Evolutionary conservation across 2,329 filamentous ascomycete species (phyloP).

Genomic region (Seiridium unicorne): DNA sequence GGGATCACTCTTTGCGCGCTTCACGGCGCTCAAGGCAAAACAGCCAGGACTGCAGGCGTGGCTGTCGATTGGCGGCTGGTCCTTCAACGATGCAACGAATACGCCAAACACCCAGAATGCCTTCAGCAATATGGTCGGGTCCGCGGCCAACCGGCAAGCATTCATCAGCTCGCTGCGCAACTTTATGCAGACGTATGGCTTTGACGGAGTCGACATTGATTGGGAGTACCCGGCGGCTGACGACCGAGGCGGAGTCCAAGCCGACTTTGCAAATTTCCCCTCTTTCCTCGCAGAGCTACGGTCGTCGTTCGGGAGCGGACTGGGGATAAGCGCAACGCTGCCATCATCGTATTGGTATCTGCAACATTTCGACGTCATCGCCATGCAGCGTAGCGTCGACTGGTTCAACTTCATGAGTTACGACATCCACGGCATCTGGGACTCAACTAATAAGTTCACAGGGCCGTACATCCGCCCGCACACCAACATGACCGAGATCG

Average conservation of each 20-base stretch:
- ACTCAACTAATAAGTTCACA: constrained; percentile 17
- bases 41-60: constrained; percentile 22
- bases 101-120: constrained; percentile 10
- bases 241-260: constrained; percentile 15
- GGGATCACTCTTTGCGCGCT: constrained; percentile 18
- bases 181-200: constrained; percentile 16
- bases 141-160: constrained; percentile 2
- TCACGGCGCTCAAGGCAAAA: constrained; percentile 18
- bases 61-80: constrained; percentile 33
- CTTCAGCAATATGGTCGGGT: constrained; percentile 15
- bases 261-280: constrained; percentile 16
- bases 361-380: constrained; percentile 9
- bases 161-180: constrained; percentile 11
- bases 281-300: constrained; percentile 45
- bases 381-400: constrained; percentile 17
- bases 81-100: constrained; percentile 24
- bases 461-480: constrained; percentile 30
- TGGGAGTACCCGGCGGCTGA: constrained; percentile 30
- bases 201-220: constrained; percentile 31
- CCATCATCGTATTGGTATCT: constrained; percentile 5
- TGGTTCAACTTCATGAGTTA: constrained; percentile 36
- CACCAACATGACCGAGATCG: constrained; percentile 39
- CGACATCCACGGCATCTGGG: constrained; percentile 36
- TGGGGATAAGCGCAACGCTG: constrained; percentile 8
- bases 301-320: background rate